phyloP scores from a whole-genome alignment of 2,329 filamentous ascomycete species.

The Aspergillus arachidicola region DNA sequence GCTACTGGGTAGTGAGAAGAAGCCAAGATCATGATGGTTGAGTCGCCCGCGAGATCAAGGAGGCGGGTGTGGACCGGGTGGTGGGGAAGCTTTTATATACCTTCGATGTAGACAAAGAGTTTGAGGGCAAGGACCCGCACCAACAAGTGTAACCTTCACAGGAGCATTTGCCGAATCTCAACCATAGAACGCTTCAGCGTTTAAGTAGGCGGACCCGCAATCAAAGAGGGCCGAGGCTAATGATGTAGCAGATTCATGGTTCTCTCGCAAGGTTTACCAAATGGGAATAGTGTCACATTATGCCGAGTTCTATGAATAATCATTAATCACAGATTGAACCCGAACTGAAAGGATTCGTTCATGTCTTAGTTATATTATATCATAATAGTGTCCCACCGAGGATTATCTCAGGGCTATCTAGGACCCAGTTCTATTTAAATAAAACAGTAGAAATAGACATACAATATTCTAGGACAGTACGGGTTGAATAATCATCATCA shows the following conservation, averaged over 20 bases:
- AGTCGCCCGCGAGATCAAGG: not conserved
- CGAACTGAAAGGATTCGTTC: too few relatives aligned
- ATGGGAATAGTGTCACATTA: not conserved
- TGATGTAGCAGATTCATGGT: not conserved
- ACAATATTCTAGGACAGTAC: too few relatives aligned
- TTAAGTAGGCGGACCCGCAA: not conserved
- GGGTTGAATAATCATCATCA: too few relatives aligned
- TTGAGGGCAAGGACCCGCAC: not conserved
- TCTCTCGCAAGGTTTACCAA: slow-evolving; percentile 2
- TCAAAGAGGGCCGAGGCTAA: not conserved
- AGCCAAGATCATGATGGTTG: not conserved
- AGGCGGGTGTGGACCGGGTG: not conserved
- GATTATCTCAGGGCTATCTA: too few relatives aligned
- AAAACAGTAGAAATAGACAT: too few relatives aligned
- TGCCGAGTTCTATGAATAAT: too few relatives aligned
- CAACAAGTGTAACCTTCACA: not conserved
- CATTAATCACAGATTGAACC: too few relatives aligned
- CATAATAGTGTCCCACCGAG: too few relatives aligned
- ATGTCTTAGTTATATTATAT: too few relatives aligned
- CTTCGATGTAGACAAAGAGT: not conserved
- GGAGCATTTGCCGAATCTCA: too few relatives aligned
- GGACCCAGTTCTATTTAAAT: too few relatives aligned
- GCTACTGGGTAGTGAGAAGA: slow-evolving; percentile 11
- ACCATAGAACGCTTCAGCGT: not conserved
- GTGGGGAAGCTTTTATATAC: not conserved